Base-by-base conservation (phyloP, 2,329 filamentous ascomycete genomes). In the Pseudogymnoascus sp. region DNA sequence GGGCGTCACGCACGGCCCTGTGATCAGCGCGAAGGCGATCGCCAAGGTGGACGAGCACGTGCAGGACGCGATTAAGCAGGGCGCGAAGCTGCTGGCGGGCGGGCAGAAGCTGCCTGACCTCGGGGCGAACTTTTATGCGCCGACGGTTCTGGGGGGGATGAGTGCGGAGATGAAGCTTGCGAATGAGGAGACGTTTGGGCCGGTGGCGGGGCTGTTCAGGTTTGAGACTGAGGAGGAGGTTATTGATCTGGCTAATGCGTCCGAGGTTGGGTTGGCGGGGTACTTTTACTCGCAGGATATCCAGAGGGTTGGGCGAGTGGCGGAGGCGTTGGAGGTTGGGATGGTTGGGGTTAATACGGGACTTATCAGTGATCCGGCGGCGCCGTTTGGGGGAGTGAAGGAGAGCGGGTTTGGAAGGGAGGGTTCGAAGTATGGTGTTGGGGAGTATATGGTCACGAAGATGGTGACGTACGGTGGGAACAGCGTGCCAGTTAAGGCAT, bases 141-240 rank as follows among this genome's bases (percentile, higher is more conserved):
- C 91, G 2, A 97, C 95, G 0, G 89, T 97, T 44, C 85, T 99
- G 65, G 87, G 89, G 9, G 90, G 89, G 67, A 93, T 96, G 87
- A 96, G 82, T 10, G 80, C 82, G 64, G 86, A 93, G 44, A 97
- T 97, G 95, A 82, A 84, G 65, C 83, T 97, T 69, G 87, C 90
- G 4, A 80, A 80, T 1, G 93, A 97, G 76, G 95, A 99, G 80
- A 99, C 93, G 0, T 99, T 99, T 74, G 95, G 95, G 0, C 95
- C 95, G 2, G 89, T 97, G 0, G 93, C 93, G 0, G 93, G 90
- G 0, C 77, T 97, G 13, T 97, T 97, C 80, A 83, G 87, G 60
- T 99, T 97, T 73, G 84, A 90, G 57, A 91, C 88, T 0, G 95
- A 97, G 77, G 87, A 89, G 62, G 93, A 97, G 71, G 95, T 96